A percentile compares a stretch with the other conserved stretches of the same genome.
phyloP scores from a whole-genome alignment of 768 basidiomycete genomes.

The Leccinum subgranulosum region DNA sequence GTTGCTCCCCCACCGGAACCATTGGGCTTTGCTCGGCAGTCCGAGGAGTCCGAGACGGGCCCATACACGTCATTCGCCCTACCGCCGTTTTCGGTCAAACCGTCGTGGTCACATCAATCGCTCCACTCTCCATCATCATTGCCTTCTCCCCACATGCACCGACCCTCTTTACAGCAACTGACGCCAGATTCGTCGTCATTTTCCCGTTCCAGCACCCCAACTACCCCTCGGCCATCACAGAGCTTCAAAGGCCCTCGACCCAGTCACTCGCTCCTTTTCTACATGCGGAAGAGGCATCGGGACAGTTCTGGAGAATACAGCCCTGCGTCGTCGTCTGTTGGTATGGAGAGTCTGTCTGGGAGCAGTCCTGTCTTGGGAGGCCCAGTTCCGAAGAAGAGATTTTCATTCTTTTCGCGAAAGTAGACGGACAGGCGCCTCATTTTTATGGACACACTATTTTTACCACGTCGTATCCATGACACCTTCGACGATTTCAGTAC shows the following conservation, averaged over 20 bases:
- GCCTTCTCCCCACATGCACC: slow-evolving; percentile 21
- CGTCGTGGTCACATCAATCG: slow-evolving; percentile 19
- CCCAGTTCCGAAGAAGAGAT: slow-evolving; percentile 23
- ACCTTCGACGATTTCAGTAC: slow-evolving; percentile 10
- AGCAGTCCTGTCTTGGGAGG: slow-evolving; percentile 4
- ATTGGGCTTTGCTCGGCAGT: slow-evolving; percentile 18
- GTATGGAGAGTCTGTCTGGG: slow-evolving; percentile 16
- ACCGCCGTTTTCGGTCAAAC: slow-evolving; percentile 23
- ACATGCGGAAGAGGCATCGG: slow-evolving; percentile 30
- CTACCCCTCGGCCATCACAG: slow-evolving; percentile 24
- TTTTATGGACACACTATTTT: slow-evolving; percentile 8
- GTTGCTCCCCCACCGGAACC: slow-evolving; percentile 24
- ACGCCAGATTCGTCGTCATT: slow-evolving; percentile 30
- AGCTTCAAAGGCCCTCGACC: slow-evolving; percentile 26
- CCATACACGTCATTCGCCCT: slow-evolving; percentile 32
- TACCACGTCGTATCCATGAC: slow-evolving; percentile 15
- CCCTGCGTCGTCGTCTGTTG: slow-evolving; percentile 23
- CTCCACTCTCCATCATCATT: slow-evolving; percentile 17
- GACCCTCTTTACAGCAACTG: slow-evolving; percentile 27
- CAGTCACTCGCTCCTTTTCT: slow-evolving; percentile 29
- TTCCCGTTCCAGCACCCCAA: slow-evolving; percentile 31
- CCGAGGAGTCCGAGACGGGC: slow-evolving; percentile 34
- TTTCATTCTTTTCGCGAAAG: slow-evolving; percentile 31
- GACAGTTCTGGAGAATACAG: slow-evolving; percentile 17
- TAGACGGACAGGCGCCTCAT: slow-evolving; percentile 12